Conservation (phyloP, 768 basidiomycete species). For the Suillus subluteus region DNA sequence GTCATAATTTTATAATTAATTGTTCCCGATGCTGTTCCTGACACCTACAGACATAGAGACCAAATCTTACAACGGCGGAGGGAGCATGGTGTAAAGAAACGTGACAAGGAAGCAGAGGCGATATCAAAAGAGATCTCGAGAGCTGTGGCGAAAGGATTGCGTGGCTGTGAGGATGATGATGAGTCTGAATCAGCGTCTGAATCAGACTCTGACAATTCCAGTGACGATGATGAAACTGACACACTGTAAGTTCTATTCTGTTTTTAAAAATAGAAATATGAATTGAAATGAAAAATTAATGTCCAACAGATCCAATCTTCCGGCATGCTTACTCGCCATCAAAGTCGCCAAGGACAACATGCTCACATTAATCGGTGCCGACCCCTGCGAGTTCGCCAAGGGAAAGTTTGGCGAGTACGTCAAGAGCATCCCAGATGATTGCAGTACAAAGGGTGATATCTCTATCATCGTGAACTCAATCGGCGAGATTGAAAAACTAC, state of each 20-base stretch:
- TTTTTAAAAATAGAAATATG: background rate
- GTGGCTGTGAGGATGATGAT: background rate
- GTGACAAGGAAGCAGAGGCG: background rate
- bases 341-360: background rate
- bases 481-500: background rate
- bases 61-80: background rate
- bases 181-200: too few species aligned
- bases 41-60: background rate
- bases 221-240: background rate
- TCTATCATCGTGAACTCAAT: background rate
- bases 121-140: background rate
- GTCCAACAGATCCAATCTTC: background rate
- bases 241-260: conserved; percentile 3
- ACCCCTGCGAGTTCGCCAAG: background rate
- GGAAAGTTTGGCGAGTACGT: background rate
- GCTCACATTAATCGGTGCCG: background rate
- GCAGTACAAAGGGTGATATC: background rate
- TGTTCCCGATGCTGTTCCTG: background rate
- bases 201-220: background rate
- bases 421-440: background rate
- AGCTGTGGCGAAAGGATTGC: background rate
- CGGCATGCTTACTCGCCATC: background rate
- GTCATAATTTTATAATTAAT: background rate
- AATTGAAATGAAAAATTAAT: background rate
- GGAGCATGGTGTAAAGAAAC: background rate